Evolutionary conservation across 257 asterid species (phyloP).

Genomic region (Solanum ossicruentum): DNA sequence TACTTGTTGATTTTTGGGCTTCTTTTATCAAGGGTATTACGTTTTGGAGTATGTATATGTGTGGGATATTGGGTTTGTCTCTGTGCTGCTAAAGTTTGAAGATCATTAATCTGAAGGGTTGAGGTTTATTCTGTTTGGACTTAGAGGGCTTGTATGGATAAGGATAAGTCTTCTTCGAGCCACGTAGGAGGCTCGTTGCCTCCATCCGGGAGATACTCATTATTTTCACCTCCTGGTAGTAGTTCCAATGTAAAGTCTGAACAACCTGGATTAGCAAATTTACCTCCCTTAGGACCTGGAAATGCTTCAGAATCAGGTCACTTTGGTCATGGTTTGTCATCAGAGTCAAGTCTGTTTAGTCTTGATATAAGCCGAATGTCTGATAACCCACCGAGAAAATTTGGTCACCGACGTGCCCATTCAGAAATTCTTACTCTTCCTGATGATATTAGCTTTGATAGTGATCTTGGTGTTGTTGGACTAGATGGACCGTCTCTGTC

Average conservation of each 20-base stretch:
- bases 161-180: slow-evolving; percentile 42
- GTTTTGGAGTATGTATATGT: neutral
- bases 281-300: slow-evolving; percentile 60
- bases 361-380: slow-evolving; percentile 88
- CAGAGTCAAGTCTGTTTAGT: slow-evolving; percentile 55
- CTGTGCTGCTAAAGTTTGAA: neutral
- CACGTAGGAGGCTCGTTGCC: slow-evolving; percentile 47
- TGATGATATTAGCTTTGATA: slow-evolving; percentile 85
- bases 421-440: slow-evolving; percentile 94
- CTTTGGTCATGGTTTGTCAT: slow-evolving; percentile 54
- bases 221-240: slow-evolving; percentile 44
- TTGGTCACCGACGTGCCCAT: slow-evolving; percentile 89
- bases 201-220: slow-evolving; percentile 64
- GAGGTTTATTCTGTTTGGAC: neutral
- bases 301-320: slow-evolving; percentile 43
- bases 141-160: slow-evolving; percentile 40
- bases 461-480: slow-evolving; percentile 88
- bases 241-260: slow-evolving; percentile 34
- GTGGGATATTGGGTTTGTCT: neutral
- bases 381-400: slow-evolving; percentile 70
- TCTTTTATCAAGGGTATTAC: neutral
- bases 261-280: slow-evolving; percentile 32
- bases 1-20: neutral
- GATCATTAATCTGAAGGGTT: neutral
- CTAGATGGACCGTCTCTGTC: slow-evolving; percentile 82